phyloP scores from a whole-genome alignment of 129 eudicot species.

The Mikania micrantha region DNA sequence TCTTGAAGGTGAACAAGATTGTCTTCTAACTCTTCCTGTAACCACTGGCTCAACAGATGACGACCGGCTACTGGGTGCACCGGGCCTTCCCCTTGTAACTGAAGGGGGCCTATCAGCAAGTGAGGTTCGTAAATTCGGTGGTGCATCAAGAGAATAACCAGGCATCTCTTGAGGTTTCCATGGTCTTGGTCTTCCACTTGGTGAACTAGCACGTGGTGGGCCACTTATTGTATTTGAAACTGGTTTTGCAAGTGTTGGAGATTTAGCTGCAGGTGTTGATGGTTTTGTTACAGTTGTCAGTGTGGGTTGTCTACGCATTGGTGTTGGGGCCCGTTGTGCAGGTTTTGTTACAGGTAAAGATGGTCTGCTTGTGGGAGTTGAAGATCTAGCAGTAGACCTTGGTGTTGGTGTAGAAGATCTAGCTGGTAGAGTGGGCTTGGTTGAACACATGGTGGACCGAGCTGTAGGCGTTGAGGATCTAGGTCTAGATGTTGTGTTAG shows the following conservation, averaged over 20 bases:
- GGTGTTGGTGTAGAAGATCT: constrained; percentile 71
- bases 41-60: constrained; percentile 71
- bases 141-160: constrained; percentile 80
- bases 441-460: constrained; percentile 43
- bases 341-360: constrained; percentile 43
- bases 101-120: constrained; percentile 73
- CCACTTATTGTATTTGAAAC: constrained; percentile 37
- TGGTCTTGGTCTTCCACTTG: constrained; percentile 63
- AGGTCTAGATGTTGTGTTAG: constrained; percentile 13
- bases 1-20: constrained; percentile 95
- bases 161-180: constrained; percentile 99
- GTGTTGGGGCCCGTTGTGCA: constrained; percentile 66
- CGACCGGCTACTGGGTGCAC: constrained; percentile 68
- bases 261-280: constrained; percentile 35
- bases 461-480: constrained; percentile 79
- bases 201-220: constrained; percentile 67
- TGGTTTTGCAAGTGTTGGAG: constrained; percentile 36
- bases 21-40: constrained; percentile 72
- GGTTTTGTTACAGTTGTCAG: constrained; percentile 34
- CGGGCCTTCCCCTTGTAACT: constrained; percentile 82
- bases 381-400: constrained; percentile 61
- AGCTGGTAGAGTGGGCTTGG: constrained; percentile 48
- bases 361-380: constrained; percentile 66
- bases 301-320: constrained; percentile 64
- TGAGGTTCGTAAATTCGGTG: constrained; percentile 84